Base-by-base conservation (phyloP, 2,329 filamentous ascomycete species). In the Zopfia rhizophila region DNA sequence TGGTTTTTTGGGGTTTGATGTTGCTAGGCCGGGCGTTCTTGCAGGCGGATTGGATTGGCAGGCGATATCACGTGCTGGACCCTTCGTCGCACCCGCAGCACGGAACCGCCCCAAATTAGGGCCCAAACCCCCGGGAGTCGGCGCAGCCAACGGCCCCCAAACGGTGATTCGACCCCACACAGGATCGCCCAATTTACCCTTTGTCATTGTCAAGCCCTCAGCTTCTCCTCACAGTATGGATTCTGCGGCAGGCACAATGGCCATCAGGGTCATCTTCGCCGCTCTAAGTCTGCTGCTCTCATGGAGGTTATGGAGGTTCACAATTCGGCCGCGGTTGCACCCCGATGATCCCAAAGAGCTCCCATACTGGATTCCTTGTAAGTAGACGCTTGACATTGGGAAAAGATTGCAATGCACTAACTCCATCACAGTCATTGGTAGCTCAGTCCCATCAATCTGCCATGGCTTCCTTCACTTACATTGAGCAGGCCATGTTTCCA, bases 361-460 rank as follows among this genome's bases (percentile, higher is more conserved):
- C 4, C 60, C 56, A 8, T 63, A 61, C 40, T 63, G 45, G 56
- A 55, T 63, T 21, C 59, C 55, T 8, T 51, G 55, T 58, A 47
- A 12, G 48, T 40, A 27, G 23, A 11, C 17, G 11, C 13, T 38
- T 37, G 10, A 21, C 12, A 29, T 5, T 22, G 10, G 16, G 28
- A 33, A 25, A 3, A 21, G 13, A 19, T 3, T 6, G 11, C 22
- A 25, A 19, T 17, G 14, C 5, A 16, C 17, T 25, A 28, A 16
- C 5, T 18, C 19, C 13, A n/a, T n/a, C n/a, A 21, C 18, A 36
- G 32, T 36, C 17, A 8, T 36, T 18, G 32, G 32, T 36, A 36
- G 17, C 22, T 16, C 8, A 17, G 13, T 8, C 17, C 8, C 11
- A 7, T 17, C 11, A 6, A 12, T 10, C 11, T 8, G 19, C 8